Evolutionary conservation across 2,329 filamentous ascomycete species (phyloP).

Genomic region (Fusarium scirpi): DNA sequence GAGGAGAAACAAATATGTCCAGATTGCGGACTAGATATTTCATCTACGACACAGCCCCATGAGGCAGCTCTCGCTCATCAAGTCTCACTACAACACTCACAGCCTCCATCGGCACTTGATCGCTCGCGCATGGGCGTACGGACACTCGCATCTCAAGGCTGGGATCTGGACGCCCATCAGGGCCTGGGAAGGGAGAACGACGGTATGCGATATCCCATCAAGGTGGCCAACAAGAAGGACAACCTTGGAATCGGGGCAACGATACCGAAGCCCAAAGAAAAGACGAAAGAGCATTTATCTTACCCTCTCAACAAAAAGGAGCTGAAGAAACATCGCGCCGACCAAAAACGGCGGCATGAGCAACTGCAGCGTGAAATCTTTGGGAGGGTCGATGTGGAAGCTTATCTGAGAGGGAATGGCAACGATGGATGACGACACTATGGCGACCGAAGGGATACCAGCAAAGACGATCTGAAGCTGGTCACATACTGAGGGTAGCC

Average conservation of each 20-base stretch:
- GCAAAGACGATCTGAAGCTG: not conserved
- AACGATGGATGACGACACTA: conserved; percentile 33
- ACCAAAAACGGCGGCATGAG: conserved; percentile 72
- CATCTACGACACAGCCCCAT: conserved; percentile 57
- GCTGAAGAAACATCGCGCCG: conserved; percentile 69
- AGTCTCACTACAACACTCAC: conserved; percentile 74
- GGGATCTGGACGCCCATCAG: conserved; percentile 77
- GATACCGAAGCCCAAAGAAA: conserved; percentile 56
- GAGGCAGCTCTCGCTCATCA: conserved; percentile 77
- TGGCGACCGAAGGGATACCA: not conserved
- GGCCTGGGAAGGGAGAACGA: conserved; percentile 79
- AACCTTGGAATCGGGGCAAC: conserved; percentile 77
- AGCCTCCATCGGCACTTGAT: conserved; percentile 78
- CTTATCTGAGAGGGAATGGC: conserved; percentile 70
- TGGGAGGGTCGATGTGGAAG: conserved; percentile 78
- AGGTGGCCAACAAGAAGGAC: conserved; percentile 77
- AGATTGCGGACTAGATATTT: conserved; percentile 54
- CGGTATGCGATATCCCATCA: conserved; percentile 82
- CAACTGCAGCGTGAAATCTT: conserved; percentile 79
- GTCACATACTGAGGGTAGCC: not conserved
- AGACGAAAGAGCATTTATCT: conserved; percentile 58
- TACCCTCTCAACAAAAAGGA: conserved; percentile 76
- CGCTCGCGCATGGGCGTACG: conserved; percentile 76
- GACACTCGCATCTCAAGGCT: conserved; percentile 75
- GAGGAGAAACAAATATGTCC: conserved; percentile 48